Base-by-base conservation (phyloP, 371 early-diverging fungal species). In the Hamiltosporidium magnivora region DNA sequence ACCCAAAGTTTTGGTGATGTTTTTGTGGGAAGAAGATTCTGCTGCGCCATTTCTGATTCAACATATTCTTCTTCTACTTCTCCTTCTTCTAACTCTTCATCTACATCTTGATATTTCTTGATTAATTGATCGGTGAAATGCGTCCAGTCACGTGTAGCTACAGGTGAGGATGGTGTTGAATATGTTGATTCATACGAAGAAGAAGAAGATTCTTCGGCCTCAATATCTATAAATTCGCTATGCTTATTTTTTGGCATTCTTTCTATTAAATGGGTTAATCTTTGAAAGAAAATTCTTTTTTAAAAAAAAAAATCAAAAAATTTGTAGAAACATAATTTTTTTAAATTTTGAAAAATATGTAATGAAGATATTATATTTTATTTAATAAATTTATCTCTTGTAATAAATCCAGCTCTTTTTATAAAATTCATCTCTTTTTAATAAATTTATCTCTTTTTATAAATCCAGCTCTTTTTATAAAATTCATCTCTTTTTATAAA, bases 1-100 rank as follows among this genome's bases (percentile, higher is more conserved):
- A 81, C 68, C 73, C 79, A 81, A n/a, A 81, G 66, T 54, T 70
- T 66, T 12, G 82, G 79, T 0, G 68, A 70, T 49, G 44, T 62
- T 39, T 72, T 55, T 36, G 42, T 75, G 2, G 82, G 79, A 0
- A 12, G 46, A 8, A 46, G 12, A 8, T 46, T 46, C 4, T 46
- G 25, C 25, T 25, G 25, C 12, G 46, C 8, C 46, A 4, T 46
- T 4, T 46, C 46, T 46, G 8, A 8, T 46, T 46, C 8, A 8
- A 8, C 12, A 46, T 4, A 12, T 46, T 46, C 8, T 46, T 4
- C 4, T 46, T 46, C 46, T 46, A 46, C 46, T 8, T 12, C 12
- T 46, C 12, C 46, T 46, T 4, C 4, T 46, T 46, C 8, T 46
- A 12, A 46, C 12, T 46, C 12, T 46, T 46, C 4, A 46, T 4